Base-by-base conservation (phyloP, 2,329 filamentous ascomycete genomes). In the Fusarium austroafricanum region DNA sequence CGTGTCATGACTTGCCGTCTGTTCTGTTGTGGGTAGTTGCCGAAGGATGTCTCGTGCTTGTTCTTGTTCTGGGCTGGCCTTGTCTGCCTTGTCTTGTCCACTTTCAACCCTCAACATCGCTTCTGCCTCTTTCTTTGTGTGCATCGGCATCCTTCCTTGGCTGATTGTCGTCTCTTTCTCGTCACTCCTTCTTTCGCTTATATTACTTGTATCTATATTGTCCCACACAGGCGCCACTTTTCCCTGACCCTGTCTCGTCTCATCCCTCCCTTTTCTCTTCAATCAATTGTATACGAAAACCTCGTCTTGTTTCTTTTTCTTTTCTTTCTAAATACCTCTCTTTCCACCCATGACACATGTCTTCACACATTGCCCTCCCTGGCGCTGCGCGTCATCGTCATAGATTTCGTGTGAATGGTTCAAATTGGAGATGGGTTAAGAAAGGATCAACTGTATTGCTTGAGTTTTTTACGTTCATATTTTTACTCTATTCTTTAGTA, bases 401-500 rank as follows among this genome's bases (percentile, higher is more conserved):
- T 61, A 50, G 59, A 49, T 65, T 55, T 11, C 65, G 54, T 50
- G 45, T 68, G 40, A 68, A 55, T 17, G 60, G 33, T 12, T 68
- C 65, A 10, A 68, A 68, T 52, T 52, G 50, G 65, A 49, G 65
- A 61, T 68, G 50, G 50, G 38, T 59, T 8, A 61, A 55, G 49
- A 68, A 65, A 40, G 61, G 61, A 4, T 52, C 44, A 4, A 49
- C 49, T 20, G 23, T 62, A 6, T 18, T 67, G 12, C 39, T 54
- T 35, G 23, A 26, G 17, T 58, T 65, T 21, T 4, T 55, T n/a
- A 33, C 42, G 37, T 21, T 54, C 15, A n/a, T 20, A 12, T 53
- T 65, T n/a, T 52, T 61, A 37, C 40, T 68, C n/a, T 68, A 55
- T 29, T 65, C 52, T 44, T 44, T 68, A 62, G 65, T 68, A 69